Evolutionary conservation across 495 filamentous ascomycete species (phyloP).

Genomic region (Talaromyces trachyspermus): DNA sequence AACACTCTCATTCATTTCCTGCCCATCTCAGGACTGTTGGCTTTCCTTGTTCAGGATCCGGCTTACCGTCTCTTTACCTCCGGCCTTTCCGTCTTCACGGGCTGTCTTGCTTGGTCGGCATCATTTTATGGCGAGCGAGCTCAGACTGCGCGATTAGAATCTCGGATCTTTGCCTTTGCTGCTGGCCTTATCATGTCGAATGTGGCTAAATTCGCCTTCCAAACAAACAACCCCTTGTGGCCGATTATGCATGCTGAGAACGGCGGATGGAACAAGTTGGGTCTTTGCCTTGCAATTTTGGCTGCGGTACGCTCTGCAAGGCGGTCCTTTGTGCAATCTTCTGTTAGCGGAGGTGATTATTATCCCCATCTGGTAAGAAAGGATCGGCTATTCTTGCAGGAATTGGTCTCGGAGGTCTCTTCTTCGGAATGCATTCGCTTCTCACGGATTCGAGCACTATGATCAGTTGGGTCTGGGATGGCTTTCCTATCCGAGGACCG

Average conservation of each 20-base stretch:
- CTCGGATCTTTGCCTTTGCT: slow-evolving; percentile 69
- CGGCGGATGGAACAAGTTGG: slow-evolving; percentile 87
- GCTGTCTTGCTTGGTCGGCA: slow-evolving; percentile 75
- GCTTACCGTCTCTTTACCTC: slow-evolving; percentile 73
- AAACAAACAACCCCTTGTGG: slow-evolving; percentile 98
- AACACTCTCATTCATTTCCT: slow-evolving; percentile 63
- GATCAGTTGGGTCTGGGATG: slow-evolving; percentile 99
- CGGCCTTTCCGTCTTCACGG: slow-evolving; percentile 67
- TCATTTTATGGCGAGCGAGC: slow-evolving; percentile 69
- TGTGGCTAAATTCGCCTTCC: slow-evolving; percentile 86
- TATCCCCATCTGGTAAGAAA: slow-evolving; percentile 40
- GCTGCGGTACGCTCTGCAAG: slow-evolving; percentile 67
- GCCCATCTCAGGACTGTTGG: slow-evolving; percentile 70
- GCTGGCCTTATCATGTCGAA: slow-evolving; percentile 79
- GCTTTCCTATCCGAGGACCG: slow-evolving; percentile 85
- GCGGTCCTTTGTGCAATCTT: slow-evolving; percentile 38
- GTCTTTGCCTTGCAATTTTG: slow-evolving; percentile 65
- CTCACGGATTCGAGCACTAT: slow-evolving; percentile 97
- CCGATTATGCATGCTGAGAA: slow-evolving; percentile 82
- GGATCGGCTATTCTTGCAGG: slow-evolving; percentile 69
- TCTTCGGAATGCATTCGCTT: slow-evolving; percentile 90
- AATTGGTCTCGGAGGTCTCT: slow-evolving; percentile 70
- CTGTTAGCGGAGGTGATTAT: slow-evolving; percentile 45
- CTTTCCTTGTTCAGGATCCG: slow-evolving; percentile 68
- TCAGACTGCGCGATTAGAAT: slow-evolving; percentile 70